Conservation (phyloP, 2,329 filamentous ascomycete species). For the Dryadomyces quercus-mongolicae region DNA sequence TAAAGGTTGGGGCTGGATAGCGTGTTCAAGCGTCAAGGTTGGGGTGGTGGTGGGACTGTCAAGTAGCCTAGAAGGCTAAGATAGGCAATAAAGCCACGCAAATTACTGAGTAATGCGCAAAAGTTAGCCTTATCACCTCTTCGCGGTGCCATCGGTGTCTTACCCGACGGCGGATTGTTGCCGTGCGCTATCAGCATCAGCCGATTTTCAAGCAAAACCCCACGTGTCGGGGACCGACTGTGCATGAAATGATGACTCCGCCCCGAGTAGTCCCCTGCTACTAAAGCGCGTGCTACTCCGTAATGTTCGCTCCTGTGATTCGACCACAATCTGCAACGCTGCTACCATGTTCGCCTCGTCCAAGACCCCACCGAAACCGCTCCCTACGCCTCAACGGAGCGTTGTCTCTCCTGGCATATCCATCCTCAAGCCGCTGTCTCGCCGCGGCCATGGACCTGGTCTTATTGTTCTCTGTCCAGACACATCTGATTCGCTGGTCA, state of each 20-base stretch:
- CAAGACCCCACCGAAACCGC: background rate
- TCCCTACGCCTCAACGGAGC: background rate
- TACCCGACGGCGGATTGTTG: background rate
- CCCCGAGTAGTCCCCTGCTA: background rate
- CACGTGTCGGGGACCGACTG: background rate
- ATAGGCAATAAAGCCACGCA: too few relatives aligned
- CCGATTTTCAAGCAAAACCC: background rate
- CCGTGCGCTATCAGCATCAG: background rate
- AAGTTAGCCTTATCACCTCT: background rate
- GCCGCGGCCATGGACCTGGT: slow-evolving; percentile 3
- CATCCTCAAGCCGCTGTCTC: slow-evolving; percentile 4
- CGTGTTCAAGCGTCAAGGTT: too few relatives aligned
- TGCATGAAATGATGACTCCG: background rate
- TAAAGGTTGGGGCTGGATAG: background rate
- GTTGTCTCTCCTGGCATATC: background rate
- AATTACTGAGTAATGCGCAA: background rate
- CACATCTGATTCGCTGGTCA: slow-evolving; percentile 1
- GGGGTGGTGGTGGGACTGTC: too few relatives aligned
- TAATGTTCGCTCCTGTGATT: too few relatives aligned
- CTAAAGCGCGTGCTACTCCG: background rate
- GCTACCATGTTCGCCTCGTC: slow-evolving; percentile 1
- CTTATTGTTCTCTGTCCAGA: slow-evolving; percentile 3
- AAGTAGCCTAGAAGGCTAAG: too few relatives aligned
- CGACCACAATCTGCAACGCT: background rate
- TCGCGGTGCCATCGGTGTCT: background rate